phyloP scores from a whole-genome alignment of 1,139 yeast genomes.

The Yamadazyma friedrichii region DNA sequence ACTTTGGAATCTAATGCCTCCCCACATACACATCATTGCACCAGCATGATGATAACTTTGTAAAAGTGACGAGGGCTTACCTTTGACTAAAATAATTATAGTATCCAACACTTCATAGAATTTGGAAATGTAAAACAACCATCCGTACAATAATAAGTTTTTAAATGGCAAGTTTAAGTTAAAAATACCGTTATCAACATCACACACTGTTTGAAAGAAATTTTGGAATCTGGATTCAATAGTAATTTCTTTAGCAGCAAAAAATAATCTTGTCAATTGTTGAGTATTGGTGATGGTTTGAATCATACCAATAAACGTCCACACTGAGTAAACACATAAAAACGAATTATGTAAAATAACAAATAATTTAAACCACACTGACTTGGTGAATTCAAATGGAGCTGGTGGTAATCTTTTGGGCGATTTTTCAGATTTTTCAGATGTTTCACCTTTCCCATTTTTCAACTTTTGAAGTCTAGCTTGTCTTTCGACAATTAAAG shows the following conservation, averaged over 20 bases:
- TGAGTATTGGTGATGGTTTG: conserved; percentile 44
- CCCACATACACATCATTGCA: conserved; percentile 84
- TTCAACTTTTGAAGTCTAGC: conserved; percentile 13
- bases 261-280: conserved; percentile 23
- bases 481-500: conserved; percentile 37
- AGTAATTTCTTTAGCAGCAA: conserved; percentile 12
- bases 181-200: conserved; percentile 61
- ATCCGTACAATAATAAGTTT: conserved; percentile 47
- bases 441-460: conserved; percentile 9
- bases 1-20: conserved; percentile 67
- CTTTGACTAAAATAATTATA: conserved; percentile 63
- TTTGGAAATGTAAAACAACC: conserved; percentile 69
- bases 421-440: conserved; percentile 16
- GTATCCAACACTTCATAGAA: conserved; percentile 76
- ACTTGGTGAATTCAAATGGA: conserved; percentile 52
- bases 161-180: conserved; percentile 43
- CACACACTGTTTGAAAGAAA: conserved; percentile 63
- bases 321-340: conserved; percentile 63
- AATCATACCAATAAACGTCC: conserved; percentile 74
- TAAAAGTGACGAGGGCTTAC: conserved; percentile 64
- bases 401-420: conserved; percentile 49
- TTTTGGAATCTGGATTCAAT: conserved; percentile 19
- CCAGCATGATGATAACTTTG: conserved; percentile 83
- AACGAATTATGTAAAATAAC: conserved; percentile 64
- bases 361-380: conserved; percentile 48